These are phyloP conservation scores for Clarireedia homoeocarpa DNA, from an alignment of 2,329 filamentous ascomycete species.

Conservation along the genomic window DNA sequence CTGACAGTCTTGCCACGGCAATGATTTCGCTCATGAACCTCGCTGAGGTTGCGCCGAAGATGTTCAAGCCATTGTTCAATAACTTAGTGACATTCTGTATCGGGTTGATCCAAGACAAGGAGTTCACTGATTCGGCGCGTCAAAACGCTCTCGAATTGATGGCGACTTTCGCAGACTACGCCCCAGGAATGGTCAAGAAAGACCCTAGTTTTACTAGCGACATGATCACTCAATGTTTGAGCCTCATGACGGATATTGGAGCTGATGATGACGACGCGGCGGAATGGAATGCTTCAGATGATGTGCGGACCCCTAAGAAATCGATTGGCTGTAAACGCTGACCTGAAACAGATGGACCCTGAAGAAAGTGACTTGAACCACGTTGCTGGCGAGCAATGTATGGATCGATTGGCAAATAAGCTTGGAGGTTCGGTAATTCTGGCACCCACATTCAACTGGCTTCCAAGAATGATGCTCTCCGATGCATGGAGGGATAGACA, in stretches of 20 bases:
- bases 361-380: constrained; percentile 97
- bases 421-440: constrained; percentile 90
- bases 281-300: constrained; percentile 89
- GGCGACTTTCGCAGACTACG: constrained; percentile 95
- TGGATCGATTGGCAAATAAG: constrained; percentile 96
- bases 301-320: constrained; percentile 43
- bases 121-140: constrained; percentile 78
- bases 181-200: constrained; percentile 90
- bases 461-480: constrained; percentile 95
- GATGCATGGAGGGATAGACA: constrained; percentile 92
- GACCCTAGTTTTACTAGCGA: constrained; percentile 85
- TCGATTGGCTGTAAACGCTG: constrained; percentile 15
- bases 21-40: constrained; percentile 88
- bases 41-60: constrained; percentile 88
- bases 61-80: constrained; percentile 94
- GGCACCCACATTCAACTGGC: constrained; percentile 91
- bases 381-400: constrained; percentile 94
- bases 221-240: constrained; percentile 98
- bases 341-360: constrained; percentile 61
- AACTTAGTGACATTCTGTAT: constrained; percentile 89
- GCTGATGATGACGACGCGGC: constrained; percentile 88
- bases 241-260: constrained; percentile 95
- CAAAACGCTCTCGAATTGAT: constrained; percentile 96
- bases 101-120: constrained; percentile 91
- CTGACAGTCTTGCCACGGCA: constrained; percentile 83